Percentiles rank a stretch among this genome's conserved stretches.
phyloP scores from a whole-genome alignment of 2,329 filamentous ascomycete genomes.

The Emmonsiellopsis sp. region DNA sequence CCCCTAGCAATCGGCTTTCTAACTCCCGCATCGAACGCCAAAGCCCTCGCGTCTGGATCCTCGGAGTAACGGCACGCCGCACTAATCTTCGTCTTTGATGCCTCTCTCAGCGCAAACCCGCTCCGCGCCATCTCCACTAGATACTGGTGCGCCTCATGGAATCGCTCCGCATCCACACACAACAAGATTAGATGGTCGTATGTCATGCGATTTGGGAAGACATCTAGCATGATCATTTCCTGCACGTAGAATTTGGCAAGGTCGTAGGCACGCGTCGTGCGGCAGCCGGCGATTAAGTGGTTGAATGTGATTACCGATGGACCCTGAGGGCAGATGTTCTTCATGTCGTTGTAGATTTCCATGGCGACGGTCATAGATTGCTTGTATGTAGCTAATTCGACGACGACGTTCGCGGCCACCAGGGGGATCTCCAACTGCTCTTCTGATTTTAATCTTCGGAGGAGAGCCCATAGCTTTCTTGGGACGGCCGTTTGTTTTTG shows the following conservation, averaged over 20 bases:
- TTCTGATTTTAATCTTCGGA: slow-evolving; percentile 45
- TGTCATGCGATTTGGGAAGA: slow-evolving; percentile 48
- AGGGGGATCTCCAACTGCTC: slow-evolving; percentile 41
- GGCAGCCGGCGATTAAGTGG: slow-evolving; percentile 44
- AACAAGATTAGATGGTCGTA: slow-evolving; percentile 54
- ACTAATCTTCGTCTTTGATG: slow-evolving; percentile 19
- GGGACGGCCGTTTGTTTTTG: slow-evolving; percentile 35
- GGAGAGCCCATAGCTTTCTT: slow-evolving; percentile 43
- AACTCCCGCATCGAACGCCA: slow-evolving; percentile 23
- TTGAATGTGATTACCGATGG: slow-evolving; percentile 48
- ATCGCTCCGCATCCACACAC: slow-evolving; percentile 37
- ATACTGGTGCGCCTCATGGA: slow-evolving; percentile 28
- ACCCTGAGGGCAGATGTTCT: slow-evolving; percentile 39
- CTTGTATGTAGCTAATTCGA: slow-evolving; percentile 42
- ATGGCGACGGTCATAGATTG: slow-evolving; percentile 42
- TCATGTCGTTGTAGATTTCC: slow-evolving; percentile 52
- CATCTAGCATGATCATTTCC: slow-evolving; percentile 49
- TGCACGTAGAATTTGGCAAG: slow-evolving; percentile 52
- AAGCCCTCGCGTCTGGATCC: slow-evolving; percentile 21
- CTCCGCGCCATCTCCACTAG: slow-evolving; percentile 26
- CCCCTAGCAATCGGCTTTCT: slow-evolving; percentile 10
- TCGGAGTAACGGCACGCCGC: slow-evolving; percentile 19
- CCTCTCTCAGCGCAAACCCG: slow-evolving; percentile 17
- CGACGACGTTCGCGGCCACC: slow-evolving; percentile 37
- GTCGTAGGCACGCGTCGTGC: slow-evolving; percentile 36